phyloP scores from a whole-genome alignment of 164 flowering plant species.

The Macadamia tetraphylla region DNA sequence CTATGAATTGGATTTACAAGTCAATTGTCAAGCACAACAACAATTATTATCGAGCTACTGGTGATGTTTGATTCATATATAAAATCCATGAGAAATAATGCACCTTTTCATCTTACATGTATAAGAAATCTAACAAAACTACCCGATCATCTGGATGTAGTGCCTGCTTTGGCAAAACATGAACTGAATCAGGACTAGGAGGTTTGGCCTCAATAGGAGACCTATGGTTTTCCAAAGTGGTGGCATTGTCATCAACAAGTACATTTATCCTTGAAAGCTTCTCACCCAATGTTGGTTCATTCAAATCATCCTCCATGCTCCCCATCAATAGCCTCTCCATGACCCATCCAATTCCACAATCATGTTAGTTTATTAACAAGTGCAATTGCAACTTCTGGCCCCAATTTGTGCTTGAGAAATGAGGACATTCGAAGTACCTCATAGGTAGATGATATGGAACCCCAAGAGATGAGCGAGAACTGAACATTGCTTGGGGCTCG shows the following conservation, averaged over 20 bases:
- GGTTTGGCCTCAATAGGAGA: slow-evolving; percentile 31
- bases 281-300: slow-evolving; percentile 91
- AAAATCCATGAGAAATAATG: background rate
- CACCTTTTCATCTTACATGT: slow-evolving; percentile 80
- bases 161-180: slow-evolving; percentile 83
- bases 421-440: no score
- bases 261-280: slow-evolving; percentile 57
- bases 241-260: slow-evolving; percentile 18
- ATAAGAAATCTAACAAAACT: slow-evolving; percentile 69
- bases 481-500: no score
- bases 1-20: no score
- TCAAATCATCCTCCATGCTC: slow-evolving; percentile 31
- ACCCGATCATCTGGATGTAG: slow-evolving; percentile 82
- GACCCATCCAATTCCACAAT: slow-evolving; percentile 15
- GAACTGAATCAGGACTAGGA: slow-evolving; percentile 92
- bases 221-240: slow-evolving; percentile 20
- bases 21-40: background rate
- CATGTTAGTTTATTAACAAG: background rate
- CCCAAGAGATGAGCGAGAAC: no score
- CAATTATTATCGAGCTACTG: background rate
- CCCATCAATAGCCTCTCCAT: slow-evolving; percentile 27
- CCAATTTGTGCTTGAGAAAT: no score
- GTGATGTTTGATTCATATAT: background rate
- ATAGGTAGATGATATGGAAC: no score
- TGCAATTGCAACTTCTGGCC: background rate